Conservation (phyloP, 176 grass and related monocot genomes). For the Eleusine indica region DNA sequence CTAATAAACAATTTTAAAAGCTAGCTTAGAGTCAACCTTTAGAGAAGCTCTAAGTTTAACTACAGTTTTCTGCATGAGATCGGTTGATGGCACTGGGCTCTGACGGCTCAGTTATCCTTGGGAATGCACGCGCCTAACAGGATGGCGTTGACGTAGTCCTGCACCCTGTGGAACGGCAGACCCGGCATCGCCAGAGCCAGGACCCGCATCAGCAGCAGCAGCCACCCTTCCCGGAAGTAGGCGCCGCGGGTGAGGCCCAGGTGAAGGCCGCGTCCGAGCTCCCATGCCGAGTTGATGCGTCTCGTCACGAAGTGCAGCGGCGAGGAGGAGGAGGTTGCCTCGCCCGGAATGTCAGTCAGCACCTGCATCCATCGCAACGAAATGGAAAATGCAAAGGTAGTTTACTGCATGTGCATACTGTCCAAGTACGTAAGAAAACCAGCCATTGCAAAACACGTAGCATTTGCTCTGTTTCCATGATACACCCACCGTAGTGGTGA, state of each 20-base stretch:
- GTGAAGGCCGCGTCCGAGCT: constrained; percentile 44
- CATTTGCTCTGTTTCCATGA: neutral
- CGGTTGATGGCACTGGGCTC: neutral
- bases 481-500: no score
- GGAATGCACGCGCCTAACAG: constrained; percentile 33
- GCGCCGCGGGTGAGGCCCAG: constrained; percentile 29
- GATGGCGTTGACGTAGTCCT: constrained; percentile 57
- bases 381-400: no score
- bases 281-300: constrained; percentile 39
- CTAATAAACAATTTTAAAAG: no score
- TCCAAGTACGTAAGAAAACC: neutral
- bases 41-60: no score
- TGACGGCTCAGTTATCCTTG: constrained; percentile 26
- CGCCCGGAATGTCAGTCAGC: constrained; percentile 39
- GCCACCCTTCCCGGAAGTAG: constrained; percentile 58
- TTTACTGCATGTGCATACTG: no score
- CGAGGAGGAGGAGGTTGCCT: neutral
- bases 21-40: no score
- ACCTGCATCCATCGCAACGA: constrained; percentile 17
- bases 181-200: constrained; percentile 51
- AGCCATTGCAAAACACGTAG: neutral
- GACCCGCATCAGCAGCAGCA: constrained; percentile 38
- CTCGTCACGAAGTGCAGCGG: constrained; percentile 8
- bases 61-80: no score
- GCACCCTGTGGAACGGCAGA: constrained; percentile 49